phyloP scores from a whole-genome alignment of 805 yeast genomes.

The Saccharomycopsis vini region DNA sequence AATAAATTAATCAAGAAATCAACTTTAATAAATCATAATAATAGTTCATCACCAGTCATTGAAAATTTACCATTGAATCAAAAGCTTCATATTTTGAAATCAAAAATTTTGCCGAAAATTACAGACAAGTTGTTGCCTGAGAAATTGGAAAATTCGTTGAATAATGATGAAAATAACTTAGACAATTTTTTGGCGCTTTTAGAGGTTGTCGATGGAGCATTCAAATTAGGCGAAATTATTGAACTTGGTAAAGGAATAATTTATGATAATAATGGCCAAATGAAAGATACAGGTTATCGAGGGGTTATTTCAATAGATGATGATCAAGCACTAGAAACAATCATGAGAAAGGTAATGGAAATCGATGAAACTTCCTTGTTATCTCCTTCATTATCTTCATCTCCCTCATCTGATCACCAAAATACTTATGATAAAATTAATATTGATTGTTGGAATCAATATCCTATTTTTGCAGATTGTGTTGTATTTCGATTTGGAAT shows the following conservation, averaged over 20 bases:
- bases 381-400: too few species aligned
- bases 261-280: not conserved
- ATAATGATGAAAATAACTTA: not conserved
- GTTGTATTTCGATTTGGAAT: not conserved
- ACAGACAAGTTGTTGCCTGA: not conserved
- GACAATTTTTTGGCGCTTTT: not conserved
- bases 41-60: not conserved
- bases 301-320: not conserved
- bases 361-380: not conserved
- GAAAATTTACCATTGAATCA: not conserved
- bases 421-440: too few species aligned
- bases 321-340: not conserved
- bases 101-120: not conserved
- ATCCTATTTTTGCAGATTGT: not conserved
- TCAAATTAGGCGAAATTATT: not conserved
- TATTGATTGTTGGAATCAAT: slow-evolving; percentile 3
- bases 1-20: not conserved
- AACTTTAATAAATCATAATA: too few species aligned
- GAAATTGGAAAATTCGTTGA: not conserved
- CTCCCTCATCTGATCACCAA: too few species aligned
- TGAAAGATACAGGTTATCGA: not conserved
- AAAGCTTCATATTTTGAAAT: slow-evolving; percentile 1
- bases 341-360: not conserved
- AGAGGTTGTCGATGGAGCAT: not conserved
- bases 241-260: slow-evolving; percentile 1